Evolutionary conservation across 2,329 filamentous ascomycete species (phyloP), one percentile per base, ranked within the genome.

Genomic region (Penicillium sp.): DNA sequence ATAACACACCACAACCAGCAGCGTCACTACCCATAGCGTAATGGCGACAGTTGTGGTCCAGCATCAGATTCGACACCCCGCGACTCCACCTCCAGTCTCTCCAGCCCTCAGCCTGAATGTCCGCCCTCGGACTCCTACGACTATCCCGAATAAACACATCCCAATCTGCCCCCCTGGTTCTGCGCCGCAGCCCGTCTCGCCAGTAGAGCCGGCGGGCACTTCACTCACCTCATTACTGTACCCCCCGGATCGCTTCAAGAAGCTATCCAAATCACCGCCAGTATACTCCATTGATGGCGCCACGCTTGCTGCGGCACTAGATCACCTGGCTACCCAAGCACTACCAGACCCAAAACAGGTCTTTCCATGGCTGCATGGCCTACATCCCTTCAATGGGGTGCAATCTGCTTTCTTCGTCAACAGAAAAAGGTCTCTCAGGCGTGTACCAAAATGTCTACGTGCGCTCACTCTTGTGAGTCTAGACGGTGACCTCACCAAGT

Each of bases 311-410:
- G 79, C 84, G 47, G 91, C 93, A 1, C 69, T 97, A 33, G 85
- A 95, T 62, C 84, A 92, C 65, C 77, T 85, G 58, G 83, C 93
- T 3, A 82, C 85, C 2, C 91, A 96, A 66, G 88, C 91, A 1
- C 79, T 97, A 23, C 93, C 94, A 6, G 86, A 93, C 56, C 86
- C 94, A 0, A 83, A 87, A n/a, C 81, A 86, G 59, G 90, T 97
- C 60, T 99, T 97, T 67, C 94, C 94, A 2, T 99, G 94, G 94
- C 80, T 97, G 23, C 94, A 99, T 74, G 94, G 94, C 23, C 77
- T 97, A 42, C 92, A 97, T 67, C 87, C 90, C 0, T 84, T 88
- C 60, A 99, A 99, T 68, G 86, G 90, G 59, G 82, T 96, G 54
- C 94, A 99, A 68, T 82, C 94, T 60, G 84, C 89, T 6, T 97